Percentiles rank a stretch among this genome's conserved stretches.
These are phyloP conservation scores for baker's yeast (Saccharomyces cerevisiae) DNA, from an alignment of 805 yeast genomes.

Conservation along the genomic window DNA sequence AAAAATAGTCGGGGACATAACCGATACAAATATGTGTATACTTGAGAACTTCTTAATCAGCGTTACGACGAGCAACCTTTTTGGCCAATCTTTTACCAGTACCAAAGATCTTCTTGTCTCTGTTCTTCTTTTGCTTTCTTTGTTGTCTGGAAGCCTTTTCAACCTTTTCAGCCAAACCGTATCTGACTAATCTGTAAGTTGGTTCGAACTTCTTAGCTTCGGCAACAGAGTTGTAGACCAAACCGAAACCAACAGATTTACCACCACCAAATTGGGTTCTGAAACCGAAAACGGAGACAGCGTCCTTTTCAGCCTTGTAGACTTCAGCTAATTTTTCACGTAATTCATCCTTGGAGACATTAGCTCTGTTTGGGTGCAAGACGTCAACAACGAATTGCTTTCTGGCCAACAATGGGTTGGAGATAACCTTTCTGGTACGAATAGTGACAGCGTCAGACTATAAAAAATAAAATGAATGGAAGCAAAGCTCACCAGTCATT, in stretches of 20 bases:
- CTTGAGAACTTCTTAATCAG: slow-evolving; percentile 42
- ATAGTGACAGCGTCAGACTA: slow-evolving; percentile 97
- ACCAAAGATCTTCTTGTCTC: slow-evolving; percentile 96
- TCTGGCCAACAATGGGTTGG: slow-evolving; percentile 97
- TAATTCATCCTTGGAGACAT: slow-evolving; percentile 96
- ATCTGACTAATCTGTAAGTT: slow-evolving; percentile 94
- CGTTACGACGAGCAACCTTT: slow-evolving; percentile 76
- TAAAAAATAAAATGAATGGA: slow-evolving; percentile 4
- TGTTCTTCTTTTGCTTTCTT: slow-evolving; percentile 98
- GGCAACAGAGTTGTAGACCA: slow-evolving; percentile 91
- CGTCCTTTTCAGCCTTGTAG: slow-evolving; percentile 83
- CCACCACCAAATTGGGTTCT: slow-evolving; percentile 99
- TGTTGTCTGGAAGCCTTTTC: slow-evolving; percentile 97
- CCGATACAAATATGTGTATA: slow-evolving; percentile 1
- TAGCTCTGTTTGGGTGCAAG: slow-evolving; percentile 96
- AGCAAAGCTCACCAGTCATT: neutral
- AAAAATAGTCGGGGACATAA: neutral
- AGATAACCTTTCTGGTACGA: slow-evolving; percentile 95
- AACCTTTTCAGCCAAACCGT: slow-evolving; percentile 87
- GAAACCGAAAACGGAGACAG: slow-evolving; percentile 94
- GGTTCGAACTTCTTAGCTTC: slow-evolving; percentile 98
- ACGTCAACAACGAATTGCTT: slow-evolving; percentile 98
- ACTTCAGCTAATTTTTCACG: slow-evolving; percentile 80
- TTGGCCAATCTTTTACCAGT: slow-evolving; percentile 88
- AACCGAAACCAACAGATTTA: slow-evolving; percentile 96